These are phyloP conservation scores for Pleurotus tuoliensis DNA, from an alignment of 768 basidiomycete genomes.

Conservation along the genomic window DNA sequence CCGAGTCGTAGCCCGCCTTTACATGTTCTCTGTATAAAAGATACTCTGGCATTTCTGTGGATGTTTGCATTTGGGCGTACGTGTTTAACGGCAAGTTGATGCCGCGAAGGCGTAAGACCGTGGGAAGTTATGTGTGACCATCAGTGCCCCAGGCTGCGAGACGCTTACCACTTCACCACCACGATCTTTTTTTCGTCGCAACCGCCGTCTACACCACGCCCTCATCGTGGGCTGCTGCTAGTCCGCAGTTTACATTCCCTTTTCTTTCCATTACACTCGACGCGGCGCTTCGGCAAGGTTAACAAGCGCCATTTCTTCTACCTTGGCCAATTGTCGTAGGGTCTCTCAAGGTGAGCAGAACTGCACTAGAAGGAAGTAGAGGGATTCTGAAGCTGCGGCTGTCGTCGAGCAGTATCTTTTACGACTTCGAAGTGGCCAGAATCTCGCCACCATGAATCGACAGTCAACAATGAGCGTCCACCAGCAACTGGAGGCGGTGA, in stretches of 20 bases:
- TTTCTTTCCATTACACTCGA: not conserved
- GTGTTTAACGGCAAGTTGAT: no score
- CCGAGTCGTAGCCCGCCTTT: no score
- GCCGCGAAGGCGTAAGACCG: no score
- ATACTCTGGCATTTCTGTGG: no score
- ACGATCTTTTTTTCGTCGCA: slow-evolving; percentile 6
- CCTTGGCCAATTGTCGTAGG: not conserved
- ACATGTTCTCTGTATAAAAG: no score
- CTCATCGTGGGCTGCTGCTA: slow-evolving; percentile 3
- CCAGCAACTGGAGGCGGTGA: slow-evolving; percentile 68
- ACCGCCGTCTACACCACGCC: slow-evolving; percentile 5
- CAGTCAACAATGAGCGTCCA: slow-evolving; percentile 40
- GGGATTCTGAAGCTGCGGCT: not conserved
- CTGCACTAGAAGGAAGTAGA: not conserved
- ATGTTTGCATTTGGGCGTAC: no score
- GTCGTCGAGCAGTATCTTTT: not conserved
- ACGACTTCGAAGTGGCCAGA: not conserved
- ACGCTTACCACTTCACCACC: not conserved
- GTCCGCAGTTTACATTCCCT: slow-evolving; percentile 10
- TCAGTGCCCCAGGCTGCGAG: no score
- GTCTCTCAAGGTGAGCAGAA: not conserved
- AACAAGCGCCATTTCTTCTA: no score
- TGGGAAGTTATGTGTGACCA: no score
- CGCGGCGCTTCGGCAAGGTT: not conserved
- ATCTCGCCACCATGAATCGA: slow-evolving; percentile 11